phyloP scores from a whole-genome alignment of 495 filamentous ascomycete genomes.

The Aspergillus bridgeri region DNA sequence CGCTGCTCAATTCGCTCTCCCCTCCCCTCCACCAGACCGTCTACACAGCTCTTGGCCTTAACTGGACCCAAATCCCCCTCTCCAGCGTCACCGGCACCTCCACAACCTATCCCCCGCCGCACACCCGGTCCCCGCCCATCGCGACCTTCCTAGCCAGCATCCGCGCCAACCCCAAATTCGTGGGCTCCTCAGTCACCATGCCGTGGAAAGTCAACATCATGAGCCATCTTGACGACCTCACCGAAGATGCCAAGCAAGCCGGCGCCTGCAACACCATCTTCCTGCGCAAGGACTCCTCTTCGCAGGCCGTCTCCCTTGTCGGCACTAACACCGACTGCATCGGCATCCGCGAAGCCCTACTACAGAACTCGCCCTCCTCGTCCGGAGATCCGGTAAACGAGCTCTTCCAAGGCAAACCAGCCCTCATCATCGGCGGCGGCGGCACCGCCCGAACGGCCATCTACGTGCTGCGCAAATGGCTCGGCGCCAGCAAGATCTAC shows the following conservation, averaged over 20 bases:
- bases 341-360: conserved; percentile 65
- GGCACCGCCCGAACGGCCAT: conserved; percentile 68
- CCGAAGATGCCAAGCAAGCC: conserved; percentile 62
- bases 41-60: conserved; percentile 54
- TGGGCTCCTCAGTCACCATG: conserved; percentile 71
- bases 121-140: conserved; percentile 42
- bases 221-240: conserved; percentile 63
- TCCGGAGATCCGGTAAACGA: conserved; percentile 14
- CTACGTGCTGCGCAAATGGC: conserved; percentile 63
- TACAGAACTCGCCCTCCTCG: conserved; percentile 46
- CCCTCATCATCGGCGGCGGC: conserved; percentile 62
- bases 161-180: conserved; percentile 46
- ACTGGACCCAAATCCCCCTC: conserved; percentile 57
- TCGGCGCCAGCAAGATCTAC: conserved; percentile 63
- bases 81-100: conserved; percentile 38
- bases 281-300: conserved; percentile 42
- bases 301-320: conserved; percentile 43
- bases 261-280: conserved; percentile 76
- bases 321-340: conserved; percentile 77
- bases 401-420: conserved; percentile 53
- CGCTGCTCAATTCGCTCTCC: conserved; percentile 64
- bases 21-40: conserved; percentile 66
- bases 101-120: conserved; percentile 34
- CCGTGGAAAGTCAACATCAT: conserved; percentile 71
- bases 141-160: conserved; percentile 48